Percentiles rank a stretch among this genome's conserved stretches.
Conservation (phyloP, 164 flowering plant genomes). For the Nymphaea colorata region DNA sequence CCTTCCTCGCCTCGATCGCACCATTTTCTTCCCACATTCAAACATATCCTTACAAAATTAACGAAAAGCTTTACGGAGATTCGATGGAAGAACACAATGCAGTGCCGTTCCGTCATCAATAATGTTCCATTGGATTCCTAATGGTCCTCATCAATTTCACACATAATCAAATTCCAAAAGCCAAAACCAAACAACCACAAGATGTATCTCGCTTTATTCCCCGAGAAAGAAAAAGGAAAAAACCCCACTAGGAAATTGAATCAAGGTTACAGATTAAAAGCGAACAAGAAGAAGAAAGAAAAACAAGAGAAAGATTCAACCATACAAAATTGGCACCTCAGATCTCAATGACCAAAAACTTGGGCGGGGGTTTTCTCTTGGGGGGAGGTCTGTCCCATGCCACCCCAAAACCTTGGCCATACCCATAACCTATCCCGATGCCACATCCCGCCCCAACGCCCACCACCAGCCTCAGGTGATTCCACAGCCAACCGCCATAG, state of each 20-base stretch:
- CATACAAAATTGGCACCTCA: not conserved
- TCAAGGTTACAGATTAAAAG: not conserved
- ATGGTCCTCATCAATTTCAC: too few relatives aligned
- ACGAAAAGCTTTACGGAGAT: too few relatives aligned
- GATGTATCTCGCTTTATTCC: not conserved
- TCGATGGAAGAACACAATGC: too few relatives aligned
- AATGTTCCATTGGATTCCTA: too few relatives aligned
- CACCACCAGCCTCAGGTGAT: slow-evolving; percentile 33
- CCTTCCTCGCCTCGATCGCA: too few relatives aligned
- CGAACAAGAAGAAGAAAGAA: not conserved
- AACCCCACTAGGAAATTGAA: not conserved
- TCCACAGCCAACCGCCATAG: slow-evolving; percentile 32
- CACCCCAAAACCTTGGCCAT: slow-evolving; percentile 38
- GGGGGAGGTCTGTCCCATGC: not conserved
- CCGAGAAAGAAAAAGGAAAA: not conserved
- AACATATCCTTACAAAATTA: too few relatives aligned
- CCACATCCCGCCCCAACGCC: slow-evolving; percentile 60
- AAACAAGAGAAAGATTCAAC: not conserved
- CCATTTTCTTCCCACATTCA: too few relatives aligned
- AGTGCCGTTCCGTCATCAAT: too few relatives aligned
- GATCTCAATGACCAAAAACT: not conserved
- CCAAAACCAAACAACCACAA: not conserved
- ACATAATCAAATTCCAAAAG: not conserved
- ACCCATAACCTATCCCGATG: slow-evolving; percentile 45
- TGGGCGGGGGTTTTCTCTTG: not conserved